Evolutionary conservation across 352 stramenopile genomes (phyloP), one percentile per base, ranked within the genome.

Genomic region (Phytophthora podocarpi): DNA sequence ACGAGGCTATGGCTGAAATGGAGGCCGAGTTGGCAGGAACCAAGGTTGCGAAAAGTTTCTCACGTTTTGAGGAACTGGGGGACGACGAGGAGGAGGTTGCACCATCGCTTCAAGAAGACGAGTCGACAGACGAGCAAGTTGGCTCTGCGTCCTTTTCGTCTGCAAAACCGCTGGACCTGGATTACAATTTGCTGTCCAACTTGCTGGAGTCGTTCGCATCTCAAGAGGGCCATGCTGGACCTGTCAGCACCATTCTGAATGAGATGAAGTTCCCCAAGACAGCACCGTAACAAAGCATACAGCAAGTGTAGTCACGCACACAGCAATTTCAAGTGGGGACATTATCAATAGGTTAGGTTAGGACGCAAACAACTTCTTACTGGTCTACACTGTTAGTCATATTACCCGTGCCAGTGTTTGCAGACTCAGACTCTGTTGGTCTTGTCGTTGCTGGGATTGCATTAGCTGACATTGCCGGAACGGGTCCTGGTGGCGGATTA

Each of bases 141-240:
- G 59, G 51, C 12, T 61, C 59, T 10, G 20, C 55, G 16, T 64
- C 53, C 2, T 71, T 59, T 54, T 67, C 64, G 31, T 62, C 74
- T 3, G 52, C 74, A 37, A 77, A 81, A 36, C 80, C 83, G 16
- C 60, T 94, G 32, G 78, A 95, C 45, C 39, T 95, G 35, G 82
- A 96, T 65, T 93, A 86, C 49, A 89, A 96, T 63, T 49, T 96
- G 67, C 59, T 96, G 36, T 87, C 83, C 0, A 93, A 92, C 51
- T 62, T 96, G 43, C 66, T 96, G 15, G 85, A 92, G 48, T 94
- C 84, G 8, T 76, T 96, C 34, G 84, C 82, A 18, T 89, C 82
- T 10, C 87, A 96, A 56, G 79, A 91, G 20, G 85, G 84, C 5
- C 53, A 82, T 18, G 76, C 80, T 16, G 86, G 86, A 9, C 86